phyloP scores from a whole-genome alignment of 2,329 filamentous ascomycete genomes.

The Huntiella omanensis region DNA sequence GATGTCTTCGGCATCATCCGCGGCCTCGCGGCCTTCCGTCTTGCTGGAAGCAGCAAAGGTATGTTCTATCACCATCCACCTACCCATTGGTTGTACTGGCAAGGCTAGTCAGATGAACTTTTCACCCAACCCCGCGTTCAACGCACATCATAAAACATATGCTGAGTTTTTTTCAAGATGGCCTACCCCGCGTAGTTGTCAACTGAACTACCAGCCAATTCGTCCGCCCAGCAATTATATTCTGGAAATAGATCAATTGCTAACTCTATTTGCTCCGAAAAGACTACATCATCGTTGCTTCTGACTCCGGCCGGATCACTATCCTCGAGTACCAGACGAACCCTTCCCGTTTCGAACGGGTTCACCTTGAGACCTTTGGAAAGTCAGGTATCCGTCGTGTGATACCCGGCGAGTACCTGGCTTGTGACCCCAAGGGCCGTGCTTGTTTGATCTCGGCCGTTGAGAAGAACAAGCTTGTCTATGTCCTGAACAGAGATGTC shows the following conservation, averaged over 20 bases:
- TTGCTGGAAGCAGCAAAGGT: conserved; percentile 94
- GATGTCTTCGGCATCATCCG: conserved; percentile 94
- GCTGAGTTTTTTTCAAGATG: conserved; percentile 9
- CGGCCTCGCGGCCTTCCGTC: conserved; percentile 67
- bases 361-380: conserved; percentile 94
- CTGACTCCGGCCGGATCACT: conserved; percentile 86
- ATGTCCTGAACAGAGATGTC: conserved; percentile 87
- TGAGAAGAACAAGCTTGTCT: conserved; percentile 99
- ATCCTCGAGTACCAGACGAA: conserved; percentile 81
- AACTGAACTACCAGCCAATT: conserved; percentile 3
- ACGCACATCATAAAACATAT: conserved; percentile 3
- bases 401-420: conserved; percentile 87
- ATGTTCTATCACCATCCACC: conserved; percentile 28
- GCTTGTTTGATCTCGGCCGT: conserved; percentile 85
- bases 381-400: conserved; percentile 91
- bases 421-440: conserved; percentile 85
- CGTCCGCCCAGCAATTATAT: neutral
- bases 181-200: conserved; percentile 1
- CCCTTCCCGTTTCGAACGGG: conserved; percentile 69
- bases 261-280: conserved; percentile 16
- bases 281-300: conserved; percentile 94
- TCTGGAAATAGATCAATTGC: conserved; percentile 10
- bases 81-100: neutral
- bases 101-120: neutral
- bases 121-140: neutral